Evolutionary conservation across 345 rosid species (phyloP).

Genomic region (Raphanus sativus): DNA sequence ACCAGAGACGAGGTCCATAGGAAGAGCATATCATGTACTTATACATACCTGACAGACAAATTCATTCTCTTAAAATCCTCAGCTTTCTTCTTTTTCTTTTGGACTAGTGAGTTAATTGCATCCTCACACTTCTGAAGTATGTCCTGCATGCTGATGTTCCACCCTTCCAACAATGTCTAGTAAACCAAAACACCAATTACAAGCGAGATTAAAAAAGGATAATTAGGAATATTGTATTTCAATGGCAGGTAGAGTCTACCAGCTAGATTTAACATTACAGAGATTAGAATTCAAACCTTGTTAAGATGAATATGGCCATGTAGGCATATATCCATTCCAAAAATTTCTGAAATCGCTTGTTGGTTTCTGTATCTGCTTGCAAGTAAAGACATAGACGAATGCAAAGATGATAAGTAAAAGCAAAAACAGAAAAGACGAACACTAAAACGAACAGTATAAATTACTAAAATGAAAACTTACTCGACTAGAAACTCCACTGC

Average conservation of each 20-base stretch:
- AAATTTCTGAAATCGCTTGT: conserved; percentile 42
- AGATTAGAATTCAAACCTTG: conserved; percentile 50
- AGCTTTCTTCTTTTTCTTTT: conserved; percentile 68
- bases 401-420: conserved; percentile 7
- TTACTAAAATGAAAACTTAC: conserved; percentile 50
- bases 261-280: conserved; percentile 19
- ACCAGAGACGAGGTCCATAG: conserved; percentile 13
- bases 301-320: conserved; percentile 79
- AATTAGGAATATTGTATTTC: background rate
- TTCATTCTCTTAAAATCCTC: conserved; percentile 46
- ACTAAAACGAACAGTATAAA: conserved; percentile 7
- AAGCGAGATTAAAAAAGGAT: conserved; percentile 24
- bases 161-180: conserved; percentile 56
- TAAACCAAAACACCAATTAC: conserved; percentile 27
- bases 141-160: conserved; percentile 55
- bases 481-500: conserved; percentile 66
- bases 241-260: conserved; percentile 11
- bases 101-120: conserved; percentile 43
- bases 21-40: conserved; percentile 29
- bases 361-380: conserved; percentile 58
- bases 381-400: conserved; percentile 18
- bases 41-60: conserved; percentile 60
- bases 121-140: conserved; percentile 72
- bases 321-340: conserved; percentile 57
- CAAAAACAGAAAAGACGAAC: background rate